Percentiles rank a stretch among this genome's conserved stretches.
Evolutionary conservation across 176 grass and related monocot species (phyloP).

Genomic region (Triticum dicoccoides): DNA sequence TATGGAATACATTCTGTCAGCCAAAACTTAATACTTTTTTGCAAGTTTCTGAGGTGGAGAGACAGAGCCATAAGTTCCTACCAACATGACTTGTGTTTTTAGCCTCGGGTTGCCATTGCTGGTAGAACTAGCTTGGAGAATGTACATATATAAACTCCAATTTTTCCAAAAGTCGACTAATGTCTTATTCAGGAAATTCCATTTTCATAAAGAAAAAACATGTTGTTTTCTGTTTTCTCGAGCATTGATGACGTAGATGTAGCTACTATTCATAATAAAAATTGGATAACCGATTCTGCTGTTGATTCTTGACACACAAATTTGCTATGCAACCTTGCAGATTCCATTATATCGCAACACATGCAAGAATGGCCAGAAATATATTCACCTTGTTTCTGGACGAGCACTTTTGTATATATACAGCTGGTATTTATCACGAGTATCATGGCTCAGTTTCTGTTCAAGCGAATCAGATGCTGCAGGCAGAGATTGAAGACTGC

Average conservation of each 20-base stretch:
- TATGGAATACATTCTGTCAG: too few relatives aligned
- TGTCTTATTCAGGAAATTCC: background rate
- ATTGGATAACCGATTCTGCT: background rate
- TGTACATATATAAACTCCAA: background rate
- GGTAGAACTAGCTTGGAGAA: background rate
- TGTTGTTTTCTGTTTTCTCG: background rate
- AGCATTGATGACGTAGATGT: background rate
- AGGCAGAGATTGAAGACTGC: constrained; percentile 35
- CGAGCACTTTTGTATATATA: constrained; percentile 35
- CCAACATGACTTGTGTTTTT: background rate
- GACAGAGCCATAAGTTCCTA: too few relatives aligned
- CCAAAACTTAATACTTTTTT: too few relatives aligned
- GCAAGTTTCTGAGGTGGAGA: too few relatives aligned
- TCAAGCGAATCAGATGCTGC: constrained; percentile 42
- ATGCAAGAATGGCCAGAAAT: constrained; percentile 67
- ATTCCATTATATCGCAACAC: constrained; percentile 36
- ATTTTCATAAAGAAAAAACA: background rate
- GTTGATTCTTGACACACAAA: constrained; percentile 14
- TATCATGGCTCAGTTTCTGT: constrained; percentile 49
- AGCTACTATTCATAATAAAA: background rate
- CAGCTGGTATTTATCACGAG: constrained; percentile 59
- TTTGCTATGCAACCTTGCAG: constrained; percentile 37
- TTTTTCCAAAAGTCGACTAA: background rate
- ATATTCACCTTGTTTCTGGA: constrained; percentile 72
- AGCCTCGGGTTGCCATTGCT: background rate